phyloP scores from a whole-genome alignment of 1,284 basidiomycete species.

The Neonothopanus nambi region DNA sequence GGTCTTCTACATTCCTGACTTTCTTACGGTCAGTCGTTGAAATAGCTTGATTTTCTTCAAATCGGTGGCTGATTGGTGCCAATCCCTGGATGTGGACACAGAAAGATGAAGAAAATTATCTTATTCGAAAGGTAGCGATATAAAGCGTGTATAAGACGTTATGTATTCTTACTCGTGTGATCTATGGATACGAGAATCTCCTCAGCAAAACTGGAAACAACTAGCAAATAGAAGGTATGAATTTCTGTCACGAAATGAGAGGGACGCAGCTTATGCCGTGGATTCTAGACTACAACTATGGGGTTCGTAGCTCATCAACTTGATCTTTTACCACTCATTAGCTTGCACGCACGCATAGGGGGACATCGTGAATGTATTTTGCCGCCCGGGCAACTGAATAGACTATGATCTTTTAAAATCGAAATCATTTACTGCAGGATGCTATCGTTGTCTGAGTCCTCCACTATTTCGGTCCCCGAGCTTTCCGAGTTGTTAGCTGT shows the following conservation, averaged over 20 bases:
- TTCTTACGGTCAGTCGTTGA: conserved; percentile 61
- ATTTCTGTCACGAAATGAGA: neutral
- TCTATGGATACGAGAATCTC: conserved; percentile 63
- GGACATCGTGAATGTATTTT: too few relatives aligned
- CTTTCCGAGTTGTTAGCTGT: too few relatives aligned
- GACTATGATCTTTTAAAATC: too few relatives aligned
- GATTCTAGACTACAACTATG: conserved; percentile 67
- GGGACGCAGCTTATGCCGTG: too few relatives aligned
- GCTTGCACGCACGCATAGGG: too few relatives aligned
- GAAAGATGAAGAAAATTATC: conserved; percentile 74
- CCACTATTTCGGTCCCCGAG: too few relatives aligned
- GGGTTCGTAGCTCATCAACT: conserved; percentile 45
- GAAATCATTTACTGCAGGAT: too few relatives aligned
- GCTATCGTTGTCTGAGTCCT: too few relatives aligned
- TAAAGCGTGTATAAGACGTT: neutral
- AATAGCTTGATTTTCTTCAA: conserved; percentile 8
- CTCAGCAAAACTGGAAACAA: conserved; percentile 85
- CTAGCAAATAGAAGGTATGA: conserved; percentile 74
- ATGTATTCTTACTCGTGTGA: neutral
- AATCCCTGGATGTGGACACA: conserved; percentile 16
- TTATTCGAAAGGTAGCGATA: conserved; percentile 67
- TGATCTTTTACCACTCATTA: neutral
- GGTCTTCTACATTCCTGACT: conserved; percentile 76
- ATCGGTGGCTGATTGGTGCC: neutral
- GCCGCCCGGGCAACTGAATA: too few relatives aligned